Evolutionary conservation across 1,284 basidiomycete species (phyloP).

Genomic region (Ustilago crameri): DNA sequence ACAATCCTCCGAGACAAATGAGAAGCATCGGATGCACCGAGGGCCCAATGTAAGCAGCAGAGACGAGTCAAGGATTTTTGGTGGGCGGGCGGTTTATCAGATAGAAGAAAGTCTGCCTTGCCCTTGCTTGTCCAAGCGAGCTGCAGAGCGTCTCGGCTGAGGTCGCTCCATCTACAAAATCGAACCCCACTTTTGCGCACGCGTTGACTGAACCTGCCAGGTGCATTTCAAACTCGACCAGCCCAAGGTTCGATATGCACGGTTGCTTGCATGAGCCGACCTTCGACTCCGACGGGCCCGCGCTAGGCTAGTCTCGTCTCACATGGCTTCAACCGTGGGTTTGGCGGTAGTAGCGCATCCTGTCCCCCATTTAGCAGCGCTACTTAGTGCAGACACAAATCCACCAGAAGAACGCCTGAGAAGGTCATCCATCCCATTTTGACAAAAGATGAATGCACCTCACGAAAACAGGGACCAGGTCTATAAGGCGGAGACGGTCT

Average conservation of each 20-base stretch:
- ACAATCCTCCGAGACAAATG: too few species aligned
- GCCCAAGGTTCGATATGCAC: constrained; percentile 31
- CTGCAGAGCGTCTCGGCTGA: background rate
- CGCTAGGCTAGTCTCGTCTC: background rate
- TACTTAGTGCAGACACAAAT: too few species aligned
- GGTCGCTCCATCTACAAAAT: background rate
- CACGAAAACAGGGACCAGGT: too few species aligned
- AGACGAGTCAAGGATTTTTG: background rate
- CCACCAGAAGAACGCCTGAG: too few species aligned
- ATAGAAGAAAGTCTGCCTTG: constrained; percentile 17
- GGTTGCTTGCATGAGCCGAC: constrained; percentile 4
- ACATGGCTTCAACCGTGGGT: constrained; percentile 11
- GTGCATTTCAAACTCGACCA: too few species aligned
- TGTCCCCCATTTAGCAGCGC: too few species aligned
- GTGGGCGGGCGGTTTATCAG: constrained; percentile 12
- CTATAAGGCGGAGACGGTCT: too few species aligned
- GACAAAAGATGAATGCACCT: too few species aligned
- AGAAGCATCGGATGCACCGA: background rate
- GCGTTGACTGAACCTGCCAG: too few species aligned
- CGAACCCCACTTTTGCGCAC: constrained; percentile 4
- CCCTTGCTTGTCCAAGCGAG: constrained; percentile 5
- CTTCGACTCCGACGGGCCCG: constrained; percentile 15
- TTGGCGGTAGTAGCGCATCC: constrained; percentile 7
- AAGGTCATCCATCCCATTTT: too few species aligned
- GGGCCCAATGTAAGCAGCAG: background rate